Conservation (phyloP, 1,284 basidiomycete species). For the Ceratobasidium sp. region DNA sequence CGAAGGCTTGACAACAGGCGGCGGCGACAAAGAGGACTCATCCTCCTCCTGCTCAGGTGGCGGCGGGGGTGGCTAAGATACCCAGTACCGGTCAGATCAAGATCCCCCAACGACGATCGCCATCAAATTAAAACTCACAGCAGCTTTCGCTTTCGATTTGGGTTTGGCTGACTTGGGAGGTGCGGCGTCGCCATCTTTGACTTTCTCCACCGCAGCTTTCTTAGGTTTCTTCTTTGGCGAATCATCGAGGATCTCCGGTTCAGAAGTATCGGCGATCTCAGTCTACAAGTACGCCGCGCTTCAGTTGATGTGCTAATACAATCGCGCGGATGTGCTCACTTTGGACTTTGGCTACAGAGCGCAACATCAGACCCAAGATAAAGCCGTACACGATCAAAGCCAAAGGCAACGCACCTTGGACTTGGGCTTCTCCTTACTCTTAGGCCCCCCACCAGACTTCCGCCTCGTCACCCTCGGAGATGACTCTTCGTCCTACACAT, state of each 20-base stretch:
- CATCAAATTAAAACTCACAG: too few relatives aligned
- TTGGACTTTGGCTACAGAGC: conserved; percentile 13
- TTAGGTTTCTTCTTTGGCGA: not conserved
- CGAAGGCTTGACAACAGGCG: not conserved
- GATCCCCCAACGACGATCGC: too few relatives aligned
- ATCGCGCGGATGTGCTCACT: not conserved
- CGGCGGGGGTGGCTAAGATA: too few relatives aligned
- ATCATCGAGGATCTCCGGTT: not conserved
- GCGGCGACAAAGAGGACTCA: conserved; percentile 9
- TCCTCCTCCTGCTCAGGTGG: not conserved
- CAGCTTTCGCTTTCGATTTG: not conserved
- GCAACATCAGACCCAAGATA: not conserved
- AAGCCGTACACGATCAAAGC: too few relatives aligned
- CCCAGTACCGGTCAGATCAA: too few relatives aligned
- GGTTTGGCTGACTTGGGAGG: conserved; percentile 1
- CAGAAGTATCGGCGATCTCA: conserved; percentile 18
- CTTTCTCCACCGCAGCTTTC: not conserved
- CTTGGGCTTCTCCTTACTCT: conserved; percentile 10
- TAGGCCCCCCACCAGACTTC: conserved; percentile 1
- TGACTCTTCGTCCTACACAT: conserved; percentile 5
- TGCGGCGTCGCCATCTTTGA: conserved; percentile 10
- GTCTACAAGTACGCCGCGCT: not conserved
- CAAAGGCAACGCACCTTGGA: conserved; percentile 18
- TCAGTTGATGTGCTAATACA: not conserved
- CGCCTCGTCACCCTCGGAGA: not conserved